These are phyloP conservation scores for Geranium rotundifolium DNA, from an alignment of 345 rosid species.

Conservation along the genomic window DNA sequence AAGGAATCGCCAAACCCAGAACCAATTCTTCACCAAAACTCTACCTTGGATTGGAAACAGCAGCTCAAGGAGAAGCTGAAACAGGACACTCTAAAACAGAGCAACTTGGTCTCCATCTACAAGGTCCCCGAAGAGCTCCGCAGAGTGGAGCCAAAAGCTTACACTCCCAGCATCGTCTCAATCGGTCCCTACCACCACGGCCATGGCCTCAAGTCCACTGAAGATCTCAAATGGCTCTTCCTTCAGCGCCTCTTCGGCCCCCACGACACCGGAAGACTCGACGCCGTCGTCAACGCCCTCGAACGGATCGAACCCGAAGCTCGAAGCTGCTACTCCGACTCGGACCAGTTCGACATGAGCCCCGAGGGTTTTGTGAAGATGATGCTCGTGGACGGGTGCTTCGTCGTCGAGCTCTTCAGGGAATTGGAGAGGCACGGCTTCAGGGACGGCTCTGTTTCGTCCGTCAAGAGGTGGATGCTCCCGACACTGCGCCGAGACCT, in stretches of 20 bases:
- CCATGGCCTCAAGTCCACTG: conserved; percentile 8
- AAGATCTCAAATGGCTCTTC: conserved; percentile 17
- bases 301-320: conserved; percentile 14
- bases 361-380: conserved; percentile 16
- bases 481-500: conserved; percentile 17
- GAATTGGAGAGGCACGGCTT: conserved; percentile 4
- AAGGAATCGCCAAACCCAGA: background rate
- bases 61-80: conserved; percentile 6
- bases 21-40: conserved; percentile 1
- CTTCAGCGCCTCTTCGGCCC: conserved; percentile 7
- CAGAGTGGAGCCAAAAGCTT: conserved; percentile 14
- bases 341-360: conserved; percentile 11
- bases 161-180: conserved; percentile 17
- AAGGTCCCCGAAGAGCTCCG: conserved; percentile 15
- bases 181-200: conserved; percentile 25
- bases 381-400: conserved; percentile 30
- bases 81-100: conserved; percentile 1
- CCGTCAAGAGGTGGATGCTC: conserved; percentile 21
- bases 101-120: conserved; percentile 16
- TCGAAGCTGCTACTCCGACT: conserved; percentile 8
- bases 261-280: background rate
- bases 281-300: conserved; percentile 8
- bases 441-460: background rate
- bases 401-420: conserved; percentile 18
- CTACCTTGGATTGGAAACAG: conserved; percentile 5